Base-by-base conservation (phyloP, 371 early-diverging fungal genomes). In the Rhizopus arrhizus region DNA sequence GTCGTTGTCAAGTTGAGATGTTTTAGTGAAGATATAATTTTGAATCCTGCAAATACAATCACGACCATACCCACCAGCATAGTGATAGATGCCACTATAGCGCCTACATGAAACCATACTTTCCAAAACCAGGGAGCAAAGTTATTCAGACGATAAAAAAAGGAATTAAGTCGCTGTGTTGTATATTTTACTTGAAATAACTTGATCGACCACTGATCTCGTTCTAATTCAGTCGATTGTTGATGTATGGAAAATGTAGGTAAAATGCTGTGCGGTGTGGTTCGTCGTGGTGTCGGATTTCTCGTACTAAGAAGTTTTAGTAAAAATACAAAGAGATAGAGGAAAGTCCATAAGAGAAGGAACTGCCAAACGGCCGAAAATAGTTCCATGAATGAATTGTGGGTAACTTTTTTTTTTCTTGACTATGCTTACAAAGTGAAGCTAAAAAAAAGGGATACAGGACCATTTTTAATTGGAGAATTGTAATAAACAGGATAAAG, bases 51-150 rank as follows among this genome's bases (percentile, higher is more conserved):
- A 70, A 72, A 73, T 8, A 64, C 32, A 35, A 89, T 77, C 40
- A 87, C 70, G n/a, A 64, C 58, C 51, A 81, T 62, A 3, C 88
- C 84, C 5, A 69, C 64, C 6, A 77, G 62, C 86, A 89, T 82
- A 16, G 76, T 63, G 6, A 78, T 3, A 12, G 75, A 41, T 15
- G 82, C 88, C 3, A 82, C 77, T 2, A 73, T 35, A 0, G 78
- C 82, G 6, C 89, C 89, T 4, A 81, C 38, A 4, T 70, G 70
- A 64, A 87, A 89, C 88, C 88, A 87, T 5, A 79, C 34, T 10
- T 77, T 61, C 88, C 88, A 89, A 48, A 89, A 83, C 0, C 56
- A 56, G 10, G 87, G 85, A 4, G 80, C 61, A 4, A 64, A 46
- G 10, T 66, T 58, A 1, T 80, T 82, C 6, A 83, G 31, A n/a